Conservation (phyloP, 2,329 filamentous ascomycete genomes). For the Cercospora janseana region DNA sequence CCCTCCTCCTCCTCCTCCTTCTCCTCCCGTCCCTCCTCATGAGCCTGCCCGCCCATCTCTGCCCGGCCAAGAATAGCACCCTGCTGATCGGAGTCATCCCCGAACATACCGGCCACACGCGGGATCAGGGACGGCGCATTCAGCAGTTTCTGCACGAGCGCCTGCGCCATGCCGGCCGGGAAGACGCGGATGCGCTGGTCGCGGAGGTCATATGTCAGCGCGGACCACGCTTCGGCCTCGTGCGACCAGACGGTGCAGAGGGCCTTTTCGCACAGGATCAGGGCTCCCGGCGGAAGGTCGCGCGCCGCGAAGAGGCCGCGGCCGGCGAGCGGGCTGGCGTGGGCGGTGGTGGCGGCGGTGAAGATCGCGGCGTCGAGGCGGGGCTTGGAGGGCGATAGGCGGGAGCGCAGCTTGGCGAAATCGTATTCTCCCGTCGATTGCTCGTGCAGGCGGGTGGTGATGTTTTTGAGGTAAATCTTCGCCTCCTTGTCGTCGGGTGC, state of each 20-base stretch:
- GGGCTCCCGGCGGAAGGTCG: conserved; percentile 40
- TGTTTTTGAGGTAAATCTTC: conserved; percentile 13
- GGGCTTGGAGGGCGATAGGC: conserved; percentile 4
- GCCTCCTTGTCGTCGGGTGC: conserved; percentile 21
- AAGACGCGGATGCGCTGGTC: conserved; percentile 24
- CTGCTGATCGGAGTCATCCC: too few species aligned
- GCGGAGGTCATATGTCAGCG: conserved; percentile 45
- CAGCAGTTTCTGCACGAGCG: conserved; percentile 42
- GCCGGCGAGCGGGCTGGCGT: conserved; percentile 36
- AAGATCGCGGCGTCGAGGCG: conserved; percentile 28
- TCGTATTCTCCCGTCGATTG: conserved; percentile 25
- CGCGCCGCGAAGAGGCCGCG: conserved; percentile 46
- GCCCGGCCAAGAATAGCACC: too few species aligned
- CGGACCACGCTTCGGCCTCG: conserved; percentile 40
- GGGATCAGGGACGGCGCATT: conserved; percentile 42
- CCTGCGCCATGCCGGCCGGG: conserved; percentile 28
- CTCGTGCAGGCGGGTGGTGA: conserved; percentile 24
- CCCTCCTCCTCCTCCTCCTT: too few species aligned
- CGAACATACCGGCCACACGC: conserved; percentile 21
- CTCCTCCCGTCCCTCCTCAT: too few species aligned
- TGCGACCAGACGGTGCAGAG: conserved; percentile 22
- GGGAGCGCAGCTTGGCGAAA: conserved; percentile 24
- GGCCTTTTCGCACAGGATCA: conserved; percentile 43
- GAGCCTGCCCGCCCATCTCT: too few species aligned
- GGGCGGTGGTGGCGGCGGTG: conserved; percentile 9